Evolutionary conservation across 805 yeast species (phyloP).

Genomic region (Maudiozyma barnettii): DNA sequence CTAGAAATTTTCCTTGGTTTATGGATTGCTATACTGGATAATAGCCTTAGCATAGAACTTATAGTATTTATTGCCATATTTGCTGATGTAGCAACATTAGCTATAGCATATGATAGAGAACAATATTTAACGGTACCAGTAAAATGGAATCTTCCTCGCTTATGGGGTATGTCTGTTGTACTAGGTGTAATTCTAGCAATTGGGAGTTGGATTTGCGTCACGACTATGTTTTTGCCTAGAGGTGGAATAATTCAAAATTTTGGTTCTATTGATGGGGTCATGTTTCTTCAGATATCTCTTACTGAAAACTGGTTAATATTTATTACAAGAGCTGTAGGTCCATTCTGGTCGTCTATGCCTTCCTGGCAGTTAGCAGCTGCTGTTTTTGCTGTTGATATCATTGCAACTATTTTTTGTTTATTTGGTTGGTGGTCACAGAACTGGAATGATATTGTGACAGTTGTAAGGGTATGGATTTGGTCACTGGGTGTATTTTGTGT

Average conservation of each 20-base stretch:
- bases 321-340: conserved; percentile 94
- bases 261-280: conserved; percentile 87
- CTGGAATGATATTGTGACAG: conserved; percentile 93
- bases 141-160: conserved; percentile 93
- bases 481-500: conserved; percentile 95
- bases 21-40: conserved; percentile 91
- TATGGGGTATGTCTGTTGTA: conserved; percentile 92
- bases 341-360: conserved; percentile 94
- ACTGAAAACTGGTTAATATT: conserved; percentile 97
- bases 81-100: conserved; percentile 94
- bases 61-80: conserved; percentile 94
- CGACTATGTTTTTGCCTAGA: conserved; percentile 82
- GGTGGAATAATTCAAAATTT: conserved; percentile 95
- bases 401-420: conserved; percentile 84
- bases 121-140: conserved; percentile 89
- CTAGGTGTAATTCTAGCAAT: conserved; percentile 79
- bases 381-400: conserved; percentile 77
- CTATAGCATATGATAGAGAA: conserved; percentile 96
- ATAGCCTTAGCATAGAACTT: conserved; percentile 76
- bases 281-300: conserved; percentile 87
- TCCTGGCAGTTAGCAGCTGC: conserved; percentile 97
- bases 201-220: conserved; percentile 90
- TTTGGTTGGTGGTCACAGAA: conserved; percentile 98
- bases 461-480: conserved; percentile 90
- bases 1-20: conserved; percentile 90